Evolutionary conservation across 176 grass and related monocot species (phyloP), one percentile per base, ranked within the genome.

Genomic region (Carex scoparia): DNA sequence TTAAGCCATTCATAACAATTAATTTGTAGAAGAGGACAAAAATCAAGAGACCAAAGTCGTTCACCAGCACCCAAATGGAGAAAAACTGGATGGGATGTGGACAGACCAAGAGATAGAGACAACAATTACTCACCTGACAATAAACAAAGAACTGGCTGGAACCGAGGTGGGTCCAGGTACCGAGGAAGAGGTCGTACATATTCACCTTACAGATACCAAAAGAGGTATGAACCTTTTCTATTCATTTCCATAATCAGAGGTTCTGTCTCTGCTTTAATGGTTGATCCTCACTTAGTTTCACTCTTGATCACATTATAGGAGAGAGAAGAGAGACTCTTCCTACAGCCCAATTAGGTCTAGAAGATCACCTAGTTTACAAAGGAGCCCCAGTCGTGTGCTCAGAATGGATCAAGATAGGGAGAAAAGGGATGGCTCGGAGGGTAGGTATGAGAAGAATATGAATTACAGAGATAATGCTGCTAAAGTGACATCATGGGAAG

Each of bases 401-500:
- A 30, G 44, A 53, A 75, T 53, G 46, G 44, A 75, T 53, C 44
- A 30, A 53, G 11, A 75, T 28, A 28, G 46, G 30, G 46, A 30
- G 10, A 74, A 19, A 27, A 13, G 18, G 23, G 19, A 75, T 14
- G 71, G 71, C 44, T 30, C 9, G 12, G 46, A 75, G 71, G 19
- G 18, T 51, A 51, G 18, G 46, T 49, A 75, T 53, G 18, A 49
- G 15, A 53, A 75, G 7, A 53, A 75, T 30, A 75, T 9, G 19
- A 51, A 75, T 53, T 44, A 51, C 12, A 23, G 19, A 75, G 71
- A 27, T 19, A 49, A 53, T 51, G 71, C 71, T 53, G 42, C 71
- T 51, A 53, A 75, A 53, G 71, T 75, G 46, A 23, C 44, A 75
- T 51, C 71, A 75, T 75, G 42, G 71, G 42, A 75, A 51, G 71